These are phyloP conservation scores for Fusarium denticulatum DNA, from an alignment of 2,329 filamentous ascomycete species.

Conservation along the genomic window DNA sequence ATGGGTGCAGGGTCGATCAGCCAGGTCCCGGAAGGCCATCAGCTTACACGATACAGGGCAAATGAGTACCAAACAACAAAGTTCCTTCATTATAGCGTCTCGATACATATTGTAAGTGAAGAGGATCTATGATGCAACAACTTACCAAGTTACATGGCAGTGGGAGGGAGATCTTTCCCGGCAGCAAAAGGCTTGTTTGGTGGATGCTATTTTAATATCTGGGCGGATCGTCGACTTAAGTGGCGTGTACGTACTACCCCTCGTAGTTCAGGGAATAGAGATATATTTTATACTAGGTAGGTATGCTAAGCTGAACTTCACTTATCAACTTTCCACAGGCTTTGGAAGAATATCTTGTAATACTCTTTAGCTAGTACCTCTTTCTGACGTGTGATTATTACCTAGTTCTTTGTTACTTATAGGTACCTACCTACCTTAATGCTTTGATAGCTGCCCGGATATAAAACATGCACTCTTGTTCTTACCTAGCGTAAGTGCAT, in stretches of 20 bases:
- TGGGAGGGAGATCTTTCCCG: not conserved
- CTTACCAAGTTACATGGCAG: not conserved
- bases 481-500: not conserved
- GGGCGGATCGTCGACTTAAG: slow-evolving; percentile 1
- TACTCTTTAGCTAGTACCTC: not conserved
- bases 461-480: not conserved
- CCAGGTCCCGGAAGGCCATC: not conserved
- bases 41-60: not conserved
- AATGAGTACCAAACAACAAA: not conserved
- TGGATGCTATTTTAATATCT: not conserved
- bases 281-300: no score
- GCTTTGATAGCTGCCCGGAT: not conserved
- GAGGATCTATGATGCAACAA: not conserved
- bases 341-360: not conserved
- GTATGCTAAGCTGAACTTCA: not conserved
- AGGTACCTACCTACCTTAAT: not conserved
- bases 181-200: not conserved
- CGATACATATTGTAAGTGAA: not conserved
- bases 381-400: not conserved
- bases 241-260: not conserved
- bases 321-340: not conserved
- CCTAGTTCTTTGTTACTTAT: not conserved
- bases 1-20: not conserved
- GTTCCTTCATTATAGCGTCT: not conserved
- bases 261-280: not conserved